These are phyloP conservation scores for Hypomontagnella submonticulosa DNA, from an alignment of 495 filamentous ascomycete species.

Conservation along the genomic window DNA sequence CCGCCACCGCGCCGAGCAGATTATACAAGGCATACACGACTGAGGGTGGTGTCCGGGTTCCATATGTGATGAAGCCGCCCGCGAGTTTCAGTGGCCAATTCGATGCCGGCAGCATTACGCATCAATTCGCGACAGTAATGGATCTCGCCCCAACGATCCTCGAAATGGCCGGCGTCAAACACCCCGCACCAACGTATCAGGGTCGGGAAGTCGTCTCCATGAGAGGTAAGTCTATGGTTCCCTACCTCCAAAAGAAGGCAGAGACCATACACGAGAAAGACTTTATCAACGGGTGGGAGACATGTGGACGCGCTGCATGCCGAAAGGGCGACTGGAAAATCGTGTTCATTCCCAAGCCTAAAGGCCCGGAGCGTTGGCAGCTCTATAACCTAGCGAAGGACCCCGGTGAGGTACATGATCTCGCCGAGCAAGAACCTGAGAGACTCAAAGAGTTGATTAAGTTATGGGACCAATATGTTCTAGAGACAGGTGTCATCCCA, in stretches of 20 bases:
- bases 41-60: constrained; percentile 69
- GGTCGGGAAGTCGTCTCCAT: constrained; percentile 68
- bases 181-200: constrained; percentile 67
- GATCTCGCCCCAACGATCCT: constrained; percentile 71
- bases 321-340: constrained; percentile 57
- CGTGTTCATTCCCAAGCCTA: constrained; percentile 50
- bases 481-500: constrained; percentile 66
- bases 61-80: constrained; percentile 63
- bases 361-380: constrained; percentile 48
- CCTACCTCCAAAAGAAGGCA: constrained; percentile 44
- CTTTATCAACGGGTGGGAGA: constrained; percentile 54
- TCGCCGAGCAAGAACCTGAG: constrained; percentile 46
- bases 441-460: constrained; percentile 50
- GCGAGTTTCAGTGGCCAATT: constrained; percentile 48
- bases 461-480: constrained; percentile 59
- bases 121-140: constrained; percentile 73
- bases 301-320: constrained; percentile 52
- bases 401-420: constrained; percentile 55
- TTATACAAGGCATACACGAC: constrained; percentile 73
- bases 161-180: constrained; percentile 69
- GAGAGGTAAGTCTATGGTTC: constrained; percentile 61
- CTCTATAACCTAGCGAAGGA: constrained; percentile 54
- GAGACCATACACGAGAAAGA: constrained; percentile 54
- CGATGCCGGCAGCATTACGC: constrained; percentile 58
- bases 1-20: constrained; percentile 70